Evolutionary conservation across 345 rosid genomes (phyloP), one percentile per base, ranked within the genome.

Genomic region (Nephelium lappaceum): DNA sequence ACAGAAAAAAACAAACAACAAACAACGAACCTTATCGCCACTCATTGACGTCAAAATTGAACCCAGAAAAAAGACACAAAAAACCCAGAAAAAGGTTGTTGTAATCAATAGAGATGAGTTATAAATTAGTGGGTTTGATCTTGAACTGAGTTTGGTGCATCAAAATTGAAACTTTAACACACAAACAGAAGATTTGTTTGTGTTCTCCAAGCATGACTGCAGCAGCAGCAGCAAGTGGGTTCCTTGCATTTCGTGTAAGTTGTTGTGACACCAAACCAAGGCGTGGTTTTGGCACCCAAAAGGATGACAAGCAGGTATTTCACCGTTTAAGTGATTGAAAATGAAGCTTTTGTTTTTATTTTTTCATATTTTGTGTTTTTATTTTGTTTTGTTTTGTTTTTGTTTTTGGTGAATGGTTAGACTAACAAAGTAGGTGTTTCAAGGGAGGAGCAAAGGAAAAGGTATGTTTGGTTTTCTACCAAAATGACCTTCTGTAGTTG

Each of bases 261-360:
- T 88, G 93, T 83, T 86, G 86, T 45, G 80, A 79, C 77, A 81
- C 87, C 18, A 82, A 84, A n/a, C 71, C 81, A 0, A 45, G 60
- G 67, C 88, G 89, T 7, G 90, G 90, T 42, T 90, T 90, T 72
- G 92, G 89, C 38, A 16, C 87, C 76, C 80, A 79, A 71, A 75
- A 73, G 14, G 66, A 74, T 43, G 64, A 60, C 64, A 60, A 60
- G 75, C 24, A 8, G 74, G 45, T 76, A 65, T 62, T 25, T 72
- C 64, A 8, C 27, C 41, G 11, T 71, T 39, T 14, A 53, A 53
- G n/a, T 53, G 21, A 16, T n/a, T 53, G 19, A 53, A 53, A 53
- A 53, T 53, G n/a, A 53, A 16, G 27, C 12, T n/a, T 60, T 60
- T 9, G 16, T 9, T 47, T 15, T 21, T 5, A 45, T n/a, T 7